Conservation (phyloP, 495 filamentous ascomycete genomes). For the Hypoxylon lienhwacheense region DNA sequence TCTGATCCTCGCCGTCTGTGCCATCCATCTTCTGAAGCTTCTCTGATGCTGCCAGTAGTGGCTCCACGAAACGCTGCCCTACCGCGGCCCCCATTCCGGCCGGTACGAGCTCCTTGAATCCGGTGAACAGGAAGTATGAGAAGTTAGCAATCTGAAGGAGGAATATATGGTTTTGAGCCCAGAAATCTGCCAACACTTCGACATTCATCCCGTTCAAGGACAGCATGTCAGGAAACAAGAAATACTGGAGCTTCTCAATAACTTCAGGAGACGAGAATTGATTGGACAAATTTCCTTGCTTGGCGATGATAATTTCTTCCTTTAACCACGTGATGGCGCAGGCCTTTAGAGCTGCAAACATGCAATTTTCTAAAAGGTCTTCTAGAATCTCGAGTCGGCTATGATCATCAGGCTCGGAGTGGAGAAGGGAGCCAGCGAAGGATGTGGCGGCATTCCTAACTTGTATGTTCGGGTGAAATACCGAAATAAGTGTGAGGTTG, state of each 20-base stretch:
- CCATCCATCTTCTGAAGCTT: conserved; percentile 46
- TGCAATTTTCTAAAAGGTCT: conserved; percentile 78
- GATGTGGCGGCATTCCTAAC: conserved; percentile 73
- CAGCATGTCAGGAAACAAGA: conserved; percentile 46
- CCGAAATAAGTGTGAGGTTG: conserved; percentile 63
- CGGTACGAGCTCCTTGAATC: conserved; percentile 45
- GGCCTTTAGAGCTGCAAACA: conserved; percentile 74
- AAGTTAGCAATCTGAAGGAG: conserved; percentile 53
- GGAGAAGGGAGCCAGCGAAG: conserved; percentile 72
- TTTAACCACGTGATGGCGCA: conserved; percentile 85
- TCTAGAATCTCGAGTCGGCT: conserved; percentile 75
- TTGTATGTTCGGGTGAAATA: conserved; percentile 66
- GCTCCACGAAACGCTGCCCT: conserved; percentile 55
- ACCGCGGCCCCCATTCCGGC: conserved; percentile 49
- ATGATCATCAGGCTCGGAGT: conserved; percentile 71
- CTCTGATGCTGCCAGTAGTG: conserved; percentile 48
- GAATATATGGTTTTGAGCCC: conserved; percentile 45
- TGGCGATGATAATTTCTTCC: conserved; percentile 69
- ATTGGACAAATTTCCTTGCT: conserved; percentile 38
- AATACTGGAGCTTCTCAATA: conserved; percentile 50
- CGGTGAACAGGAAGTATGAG: conserved; percentile 54
- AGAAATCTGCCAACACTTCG: conserved; percentile 37
- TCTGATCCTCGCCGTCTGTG: conserved; percentile 24
- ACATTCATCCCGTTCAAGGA: conserved; percentile 34
- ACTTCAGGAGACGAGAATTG: conserved; percentile 61